Percentiles rank a stretch among this genome's conserved stretches.
Evolutionary conservation across 169 alveolate genomes (phyloP).

Genomic region (Besnoitia besnoiti): DNA sequence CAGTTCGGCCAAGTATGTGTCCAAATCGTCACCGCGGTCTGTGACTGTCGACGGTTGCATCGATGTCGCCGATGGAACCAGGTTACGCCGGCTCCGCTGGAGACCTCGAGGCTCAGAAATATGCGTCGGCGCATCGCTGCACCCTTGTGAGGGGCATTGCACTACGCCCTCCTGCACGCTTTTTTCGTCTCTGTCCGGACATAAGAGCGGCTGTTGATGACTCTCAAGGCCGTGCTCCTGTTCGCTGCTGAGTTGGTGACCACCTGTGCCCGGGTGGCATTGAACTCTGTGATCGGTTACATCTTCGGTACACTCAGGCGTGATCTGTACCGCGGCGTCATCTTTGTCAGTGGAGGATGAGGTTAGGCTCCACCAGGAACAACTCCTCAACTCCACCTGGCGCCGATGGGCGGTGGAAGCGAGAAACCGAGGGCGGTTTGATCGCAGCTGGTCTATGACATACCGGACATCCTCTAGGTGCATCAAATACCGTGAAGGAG

Average conservation of each 20-base stretch:
- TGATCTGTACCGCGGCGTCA: too few species aligned
- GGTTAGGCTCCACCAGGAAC: background rate
- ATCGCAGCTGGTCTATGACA: constrained; percentile 13
- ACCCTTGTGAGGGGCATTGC: background rate
- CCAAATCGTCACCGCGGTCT: background rate
- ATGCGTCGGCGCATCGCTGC: background rate
- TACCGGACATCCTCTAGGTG: constrained; percentile 5
- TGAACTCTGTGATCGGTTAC: too few species aligned
- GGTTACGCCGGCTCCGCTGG: background rate
- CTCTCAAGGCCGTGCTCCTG: too few species aligned
- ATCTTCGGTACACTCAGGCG: too few species aligned
- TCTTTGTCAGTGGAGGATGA: background rate
- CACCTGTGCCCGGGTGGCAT: too few species aligned
- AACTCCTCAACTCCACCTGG: background rate
- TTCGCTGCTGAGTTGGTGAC: too few species aligned
- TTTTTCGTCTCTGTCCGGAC: background rate
- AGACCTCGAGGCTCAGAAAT: background rate
- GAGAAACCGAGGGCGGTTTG: constrained; percentile 15
- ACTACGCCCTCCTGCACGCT: background rate
- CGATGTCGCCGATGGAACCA: background rate
- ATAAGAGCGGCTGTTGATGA: too few species aligned
- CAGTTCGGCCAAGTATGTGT: constrained; percentile 23
- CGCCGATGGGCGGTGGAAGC: constrained; percentile 7
- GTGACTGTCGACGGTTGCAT: background rate
- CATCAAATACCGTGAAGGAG: background rate